These are phyloP conservation scores for Malus orientalis DNA, from an alignment of 306 rosid species.

Conservation along the genomic window DNA sequence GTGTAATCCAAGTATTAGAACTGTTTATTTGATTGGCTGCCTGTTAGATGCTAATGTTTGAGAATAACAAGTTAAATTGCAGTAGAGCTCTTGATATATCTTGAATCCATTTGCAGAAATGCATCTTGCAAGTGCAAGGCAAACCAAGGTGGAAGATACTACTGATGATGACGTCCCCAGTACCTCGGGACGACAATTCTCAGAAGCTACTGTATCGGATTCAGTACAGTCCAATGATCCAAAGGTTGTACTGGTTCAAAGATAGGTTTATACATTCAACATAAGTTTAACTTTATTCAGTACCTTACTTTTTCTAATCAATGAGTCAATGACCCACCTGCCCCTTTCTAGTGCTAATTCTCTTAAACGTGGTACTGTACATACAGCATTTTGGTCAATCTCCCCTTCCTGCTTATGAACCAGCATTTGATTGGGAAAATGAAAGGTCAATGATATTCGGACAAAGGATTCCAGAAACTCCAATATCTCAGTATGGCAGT, in stretches of 20 bases:
- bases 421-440: constrained; percentile 98
- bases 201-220: constrained; percentile 45
- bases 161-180: constrained; percentile 90
- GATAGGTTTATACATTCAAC: neutral
- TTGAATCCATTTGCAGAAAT: constrained; percentile 50
- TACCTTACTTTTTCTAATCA: neutral
- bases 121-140: constrained; percentile 78
- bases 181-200: constrained; percentile 88
- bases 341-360: neutral
- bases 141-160: constrained; percentile 67
- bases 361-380: neutral
- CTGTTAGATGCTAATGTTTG: neutral
- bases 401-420: constrained; percentile 93
- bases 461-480: constrained; percentile 88
- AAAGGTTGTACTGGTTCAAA: constrained; percentile 45
- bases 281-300: neutral
- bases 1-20: neutral
- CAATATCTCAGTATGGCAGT: constrained; percentile 67
- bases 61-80: neutral
- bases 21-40: neutral
- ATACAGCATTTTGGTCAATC: constrained; percentile 82
- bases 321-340: neutral
- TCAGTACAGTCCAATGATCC: constrained; percentile 37
- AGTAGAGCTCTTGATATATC: neutral
- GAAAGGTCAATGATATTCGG: constrained; percentile 95